Percentiles rank a stretch among this genome's conserved stretches.
phyloP scores from a whole-genome alignment of 257 asterid genomes.

The Coffea canephora region DNA sequence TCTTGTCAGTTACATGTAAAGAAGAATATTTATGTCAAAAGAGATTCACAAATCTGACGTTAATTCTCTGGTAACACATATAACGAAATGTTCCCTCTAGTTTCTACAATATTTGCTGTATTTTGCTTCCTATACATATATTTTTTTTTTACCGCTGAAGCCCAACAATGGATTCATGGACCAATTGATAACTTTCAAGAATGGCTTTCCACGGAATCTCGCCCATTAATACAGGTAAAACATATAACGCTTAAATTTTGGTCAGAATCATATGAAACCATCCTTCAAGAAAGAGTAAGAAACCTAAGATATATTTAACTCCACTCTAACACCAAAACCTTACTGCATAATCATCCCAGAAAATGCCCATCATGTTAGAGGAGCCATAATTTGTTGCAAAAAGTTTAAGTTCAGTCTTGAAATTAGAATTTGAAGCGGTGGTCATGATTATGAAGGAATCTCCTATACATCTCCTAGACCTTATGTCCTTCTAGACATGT shows the following conservation, averaged over 20 bases:
- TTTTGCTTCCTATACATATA: background rate
- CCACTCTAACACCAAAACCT: slow-evolving; percentile 37
- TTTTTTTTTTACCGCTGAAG: background rate
- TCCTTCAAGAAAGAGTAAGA: slow-evolving; percentile 42
- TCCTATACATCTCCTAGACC: slow-evolving; percentile 39
- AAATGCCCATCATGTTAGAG: slow-evolving; percentile 30
- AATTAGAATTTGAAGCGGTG: slow-evolving; percentile 35
- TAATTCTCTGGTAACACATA: background rate
- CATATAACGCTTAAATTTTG: slow-evolving; percentile 23
- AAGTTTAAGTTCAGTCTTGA: slow-evolving; percentile 24
- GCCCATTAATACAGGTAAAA: background rate
- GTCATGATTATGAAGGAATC: slow-evolving; percentile 23
- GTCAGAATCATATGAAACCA: slow-evolving; percentile 23
- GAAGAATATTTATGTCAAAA: background rate
- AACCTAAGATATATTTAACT: slow-evolving; percentile 56
- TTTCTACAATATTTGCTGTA: background rate
- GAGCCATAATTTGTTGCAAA: slow-evolving; percentile 39
- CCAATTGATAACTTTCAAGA: slow-evolving; percentile 4
- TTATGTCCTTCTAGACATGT: slow-evolving; percentile 41
- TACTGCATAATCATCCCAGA: slow-evolving; percentile 41
- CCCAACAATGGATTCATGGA: slow-evolving; percentile 1
- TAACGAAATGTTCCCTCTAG: slow-evolving; percentile 13
- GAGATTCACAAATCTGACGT: background rate
- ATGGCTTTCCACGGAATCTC: slow-evolving; percentile 18
- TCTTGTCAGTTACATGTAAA: background rate